Conservation (phyloP, 2,329 filamentous ascomycete genomes). For the Pseudogymnoascus sp. region DNA sequence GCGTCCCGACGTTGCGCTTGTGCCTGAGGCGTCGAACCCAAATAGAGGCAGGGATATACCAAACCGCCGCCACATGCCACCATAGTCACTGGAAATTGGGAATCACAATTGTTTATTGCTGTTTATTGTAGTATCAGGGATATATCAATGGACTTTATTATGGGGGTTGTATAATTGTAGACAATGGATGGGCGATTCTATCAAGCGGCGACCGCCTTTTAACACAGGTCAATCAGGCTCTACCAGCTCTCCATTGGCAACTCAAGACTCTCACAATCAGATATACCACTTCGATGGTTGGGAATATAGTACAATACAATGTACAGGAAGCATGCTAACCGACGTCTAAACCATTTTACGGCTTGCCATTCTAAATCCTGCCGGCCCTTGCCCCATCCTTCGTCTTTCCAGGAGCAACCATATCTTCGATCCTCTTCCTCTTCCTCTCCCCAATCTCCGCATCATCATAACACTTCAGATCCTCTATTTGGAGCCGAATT, state of each 20-base stretch:
- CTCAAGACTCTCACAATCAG: background rate
- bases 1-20: background rate
- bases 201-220: background rate
- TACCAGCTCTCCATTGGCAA: background rate
- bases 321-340: constrained; percentile 29
- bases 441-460: constrained; percentile 1
- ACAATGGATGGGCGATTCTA: background rate
- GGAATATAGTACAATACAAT: constrained; percentile 29
- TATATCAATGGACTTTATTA: background rate
- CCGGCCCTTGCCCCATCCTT: background rate
- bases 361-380: constrained; percentile 10
- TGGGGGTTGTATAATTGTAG: background rate
- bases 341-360: constrained; percentile 27
- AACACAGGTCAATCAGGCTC: background rate
- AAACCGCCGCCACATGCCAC: background rate
- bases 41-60: constrained; percentile 19
- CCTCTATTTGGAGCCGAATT: constrained; percentile 26
- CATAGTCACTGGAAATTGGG: background rate
- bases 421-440: constrained; percentile 9
- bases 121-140: background rate
- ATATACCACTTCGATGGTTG: constrained; percentile 4
- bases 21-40: constrained; percentile 19
- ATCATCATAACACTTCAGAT: constrained; percentile 5
- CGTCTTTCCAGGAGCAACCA: background rate
- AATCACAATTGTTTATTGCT: background rate